Base-by-base conservation (phyloP, 306 rosid genomes). In the Dalbergia cochinchinensis region DNA sequence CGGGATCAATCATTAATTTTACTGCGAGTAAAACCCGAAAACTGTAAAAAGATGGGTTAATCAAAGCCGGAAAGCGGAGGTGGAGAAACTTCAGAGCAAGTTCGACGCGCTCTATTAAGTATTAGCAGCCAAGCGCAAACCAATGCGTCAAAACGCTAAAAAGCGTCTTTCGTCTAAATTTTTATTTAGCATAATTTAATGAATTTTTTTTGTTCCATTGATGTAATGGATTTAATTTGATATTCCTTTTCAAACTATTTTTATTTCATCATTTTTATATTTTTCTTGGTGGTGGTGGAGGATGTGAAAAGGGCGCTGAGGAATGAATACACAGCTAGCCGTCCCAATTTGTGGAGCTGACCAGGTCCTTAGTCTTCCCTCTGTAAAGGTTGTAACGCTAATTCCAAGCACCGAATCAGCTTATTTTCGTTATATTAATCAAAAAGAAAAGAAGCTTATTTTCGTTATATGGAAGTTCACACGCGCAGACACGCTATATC, bases 341-440 rank as follows among this genome's bases (percentile, higher is more conserved):
- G 69, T 71, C 80, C 85, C 80, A 44, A 9, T 39, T 19, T 44
- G 61, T 77, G 69, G 59, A 68, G 67, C 68, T 62, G 86, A 85
- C 82, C 76, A 22, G 58, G 75, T 82, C 88, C 31, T 22, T 31
- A 70, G 57, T 70, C 70, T 58, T 34, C 65, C n/a, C 77, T 12
- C 20, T 16, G 57, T 6, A 5, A 74, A 60, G 31, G 65, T 18
- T 8, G 71, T 62, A 55, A 63, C 64, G 39, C 77, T 57, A 68
- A 85, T 44, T 78, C 67, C 68, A 78, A 67, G 58, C 74, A 68
- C 69, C 73, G 8, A 76, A 76, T 76, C 12, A 65, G 80, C 72
- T 20, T 50, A 53, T 19, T 22, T 60, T 69, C 44, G 71, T 12
- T 35, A 44, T 6, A 0, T 19, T n/a, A 26, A 26, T 26, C 1